Base-by-base conservation (phyloP, 441 rosid genomes). In the Jatropha podagrica region DNA sequence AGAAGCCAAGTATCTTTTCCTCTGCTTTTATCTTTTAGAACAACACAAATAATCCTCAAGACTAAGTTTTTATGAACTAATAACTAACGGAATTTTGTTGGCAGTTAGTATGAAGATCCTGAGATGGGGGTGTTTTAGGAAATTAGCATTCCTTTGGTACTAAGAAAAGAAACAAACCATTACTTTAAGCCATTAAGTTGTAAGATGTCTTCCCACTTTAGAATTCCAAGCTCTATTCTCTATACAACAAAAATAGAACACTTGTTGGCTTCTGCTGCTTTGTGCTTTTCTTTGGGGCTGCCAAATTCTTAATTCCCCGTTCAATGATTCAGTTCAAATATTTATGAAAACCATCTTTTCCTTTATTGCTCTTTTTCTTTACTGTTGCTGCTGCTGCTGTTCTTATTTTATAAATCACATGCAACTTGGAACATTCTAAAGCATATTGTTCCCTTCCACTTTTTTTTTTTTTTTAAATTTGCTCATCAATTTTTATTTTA, bases 1-100 rank as follows among this genome's bases (percentile, higher is more conserved):
- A 78, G 90, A 90, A 91, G 95, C 84, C 90, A 88, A 88, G 91
- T 79, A 86, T 92, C 91, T 86, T 84, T 88, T 84, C 26, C 8
- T 18, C 83, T 76, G 82, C 82, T 83, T 80, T 85, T 80, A 80
- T 86, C 83, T 77, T 42, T 74, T 52, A 77, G 62, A 69, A 74
- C 63, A 55, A 64, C 78, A 72, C 75, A 80, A 83, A 71, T 46
- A 65, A 74, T 68, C 73, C 73, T 83, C 76, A 62, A 75, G 76
- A 73, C 83, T 71, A 6, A 59, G 73, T 69, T 44, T 6, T 44
- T 44, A 44, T 6, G 10, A 44, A 6, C 46, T 42, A 42, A 42
- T 42, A n/a, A 67, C 68, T 37, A 23, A 27, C 78, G 65, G 75
- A 73, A 49, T 79, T 61, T 15, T 75, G 80, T 58, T 67, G 64